phyloP scores from a whole-genome alignment of 768 basidiomycete genomes.

The Suillus subalutaceus region DNA sequence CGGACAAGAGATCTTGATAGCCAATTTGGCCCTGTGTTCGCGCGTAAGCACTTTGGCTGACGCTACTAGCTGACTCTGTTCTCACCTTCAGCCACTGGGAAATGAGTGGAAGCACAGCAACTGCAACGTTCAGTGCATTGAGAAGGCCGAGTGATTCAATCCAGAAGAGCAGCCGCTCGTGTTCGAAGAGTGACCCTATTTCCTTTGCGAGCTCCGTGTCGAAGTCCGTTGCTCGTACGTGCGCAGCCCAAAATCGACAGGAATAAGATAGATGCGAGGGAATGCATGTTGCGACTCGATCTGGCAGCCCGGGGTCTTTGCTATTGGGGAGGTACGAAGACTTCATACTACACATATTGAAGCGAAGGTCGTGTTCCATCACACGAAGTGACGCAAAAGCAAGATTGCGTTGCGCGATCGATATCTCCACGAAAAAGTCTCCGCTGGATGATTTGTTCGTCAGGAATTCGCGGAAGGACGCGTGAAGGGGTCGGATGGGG shows the following conservation, averaged over 20 bases:
- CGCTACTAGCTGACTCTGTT: neutral
- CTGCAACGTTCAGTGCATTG: neutral
- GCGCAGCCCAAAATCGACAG: slow-evolving; percentile 18
- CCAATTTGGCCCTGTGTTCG: neutral
- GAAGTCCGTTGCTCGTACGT: slow-evolving; percentile 8
- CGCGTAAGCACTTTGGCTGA: neutral
- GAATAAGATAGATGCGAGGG: slow-evolving; percentile 14
- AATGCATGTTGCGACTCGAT: slow-evolving; percentile 6
- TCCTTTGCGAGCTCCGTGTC: neutral
- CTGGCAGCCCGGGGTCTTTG: slow-evolving; percentile 17
- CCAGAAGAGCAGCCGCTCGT: slow-evolving; percentile 15
- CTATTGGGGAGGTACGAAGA: slow-evolving; percentile 33
- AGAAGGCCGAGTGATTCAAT: slow-evolving; percentile 8
- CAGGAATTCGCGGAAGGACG: slow-evolving; percentile 33
- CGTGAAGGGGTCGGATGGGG: slow-evolving; percentile 24
- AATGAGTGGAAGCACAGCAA: neutral
- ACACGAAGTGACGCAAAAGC: slow-evolving; percentile 22
- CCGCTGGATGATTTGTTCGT: slow-evolving; percentile 15
- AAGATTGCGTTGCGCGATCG: neutral
- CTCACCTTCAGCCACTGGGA: slow-evolving; percentile 1
- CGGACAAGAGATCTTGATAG: neutral
- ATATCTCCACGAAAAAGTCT: slow-evolving; percentile 17
- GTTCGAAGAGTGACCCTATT: slow-evolving; percentile 8
- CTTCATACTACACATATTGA: slow-evolving; percentile 39
- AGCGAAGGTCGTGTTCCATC: slow-evolving; percentile 34